Percentiles rank a stretch among this genome's conserved stretches.
These are phyloP conservation scores for Chernovozyma aurita DNA, from an alignment of 1,139 yeast genomes.

Conservation along the genomic window DNA sequence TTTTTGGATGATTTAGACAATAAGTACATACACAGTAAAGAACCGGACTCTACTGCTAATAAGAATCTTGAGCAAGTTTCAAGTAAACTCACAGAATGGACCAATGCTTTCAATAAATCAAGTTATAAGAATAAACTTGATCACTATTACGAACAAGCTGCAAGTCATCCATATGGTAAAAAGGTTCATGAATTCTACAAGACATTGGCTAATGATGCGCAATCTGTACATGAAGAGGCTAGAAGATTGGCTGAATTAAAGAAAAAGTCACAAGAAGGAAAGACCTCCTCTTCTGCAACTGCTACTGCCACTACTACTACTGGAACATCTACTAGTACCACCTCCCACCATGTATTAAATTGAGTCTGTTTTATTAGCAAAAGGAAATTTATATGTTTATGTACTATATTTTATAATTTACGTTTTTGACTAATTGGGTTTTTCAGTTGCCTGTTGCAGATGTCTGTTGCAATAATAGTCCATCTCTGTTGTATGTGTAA, in stretches of 20 bases:
- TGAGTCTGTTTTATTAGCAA: neutral
- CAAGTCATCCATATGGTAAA: conserved; percentile 31
- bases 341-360: conserved; percentile 1
- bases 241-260: conserved; percentile 61
- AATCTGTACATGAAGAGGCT: conserved; percentile 70
- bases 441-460: too few relatives aligned
- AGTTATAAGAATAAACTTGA: conserved; percentile 25
- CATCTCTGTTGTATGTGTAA: too few relatives aligned
- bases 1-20: conserved; percentile 54
- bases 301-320: conserved; percentile 5
- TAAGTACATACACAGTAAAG: conserved; percentile 56
- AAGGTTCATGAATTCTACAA: conserved; percentile 45
- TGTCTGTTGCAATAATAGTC: too few relatives aligned
- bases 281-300: conserved; percentile 6
- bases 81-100: conserved; percentile 29
- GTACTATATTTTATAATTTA: too few relatives aligned
- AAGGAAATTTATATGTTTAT: too few relatives aligned
- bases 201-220: conserved; percentile 50
- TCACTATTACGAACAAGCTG: conserved; percentile 34
- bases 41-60: conserved; percentile 30
- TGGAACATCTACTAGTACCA: conserved; percentile 9
- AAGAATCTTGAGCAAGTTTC: conserved; percentile 31
- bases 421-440: too few relatives aligned
- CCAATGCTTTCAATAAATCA: conserved; percentile 47
- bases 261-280: too few relatives aligned